Percentiles rank a stretch among this genome's conserved stretches.
Conservation (phyloP, 257 asterid genomes). For the Penstemon barbatus region DNA sequence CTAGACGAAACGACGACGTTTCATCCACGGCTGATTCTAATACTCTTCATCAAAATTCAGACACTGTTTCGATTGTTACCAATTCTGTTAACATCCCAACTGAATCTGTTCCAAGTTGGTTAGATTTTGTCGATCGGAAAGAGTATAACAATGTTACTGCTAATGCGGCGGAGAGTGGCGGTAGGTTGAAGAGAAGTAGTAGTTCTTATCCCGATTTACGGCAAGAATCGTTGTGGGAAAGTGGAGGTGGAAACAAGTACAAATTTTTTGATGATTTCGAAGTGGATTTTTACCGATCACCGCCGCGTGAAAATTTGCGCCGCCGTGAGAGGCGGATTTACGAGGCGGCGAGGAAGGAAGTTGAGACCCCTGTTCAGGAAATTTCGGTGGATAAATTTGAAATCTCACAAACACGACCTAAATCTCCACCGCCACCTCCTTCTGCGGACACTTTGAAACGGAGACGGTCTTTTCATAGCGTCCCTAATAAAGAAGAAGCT, state of each 20-base stretch:
- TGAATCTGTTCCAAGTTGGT: constrained; percentile 43
- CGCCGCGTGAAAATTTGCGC: constrained; percentile 32
- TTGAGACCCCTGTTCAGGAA: constrained; percentile 38
- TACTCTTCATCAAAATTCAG: constrained; percentile 6
- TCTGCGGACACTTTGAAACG: constrained; percentile 38
- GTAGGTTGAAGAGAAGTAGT: constrained; percentile 64
- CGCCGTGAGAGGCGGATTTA: constrained; percentile 30
- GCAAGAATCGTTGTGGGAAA: constrained; percentile 54
- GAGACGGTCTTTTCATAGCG: constrained; percentile 53
- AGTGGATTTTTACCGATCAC: constrained; percentile 46
- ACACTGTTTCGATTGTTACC: constrained; percentile 21
- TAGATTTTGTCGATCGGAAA: constrained; percentile 39
- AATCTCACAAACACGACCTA: constrained; percentile 33
- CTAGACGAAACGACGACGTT: constrained; percentile 59
- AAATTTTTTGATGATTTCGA: constrained; percentile 66
- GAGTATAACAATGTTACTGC: constrained; percentile 23
- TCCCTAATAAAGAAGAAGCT: constrained; percentile 38
- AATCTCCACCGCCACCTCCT: constrained; percentile 33
- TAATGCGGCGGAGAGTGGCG: constrained; percentile 1
- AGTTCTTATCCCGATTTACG: constrained; percentile 83
- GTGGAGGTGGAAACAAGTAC: constrained; percentile 42
- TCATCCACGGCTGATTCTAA: constrained; percentile 26
- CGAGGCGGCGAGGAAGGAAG: constrained; percentile 32
- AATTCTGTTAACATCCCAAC: constrained; percentile 26
- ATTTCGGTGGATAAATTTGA: constrained; percentile 71